phyloP scores from a whole-genome alignment of 257 asterid species.

The Hygrophila difformis region DNA sequence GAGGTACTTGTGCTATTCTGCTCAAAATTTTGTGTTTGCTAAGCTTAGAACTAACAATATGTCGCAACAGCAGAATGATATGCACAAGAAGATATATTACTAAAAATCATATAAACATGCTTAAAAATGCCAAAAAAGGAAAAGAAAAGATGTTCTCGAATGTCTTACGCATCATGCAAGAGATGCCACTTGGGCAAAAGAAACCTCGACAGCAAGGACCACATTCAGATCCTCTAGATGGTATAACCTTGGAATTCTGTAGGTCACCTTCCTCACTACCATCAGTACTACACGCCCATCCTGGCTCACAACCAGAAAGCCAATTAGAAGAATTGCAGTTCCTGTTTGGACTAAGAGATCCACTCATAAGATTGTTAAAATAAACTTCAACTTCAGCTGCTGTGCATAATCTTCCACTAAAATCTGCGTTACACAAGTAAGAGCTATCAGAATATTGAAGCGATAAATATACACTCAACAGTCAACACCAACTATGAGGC shows the following conservation, averaged over 20 bases:
- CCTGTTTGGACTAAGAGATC: neutral
- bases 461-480: too few species aligned
- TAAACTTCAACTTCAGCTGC: slow-evolving; percentile 7
- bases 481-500: too few species aligned
- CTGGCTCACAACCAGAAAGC: slow-evolving; percentile 6
- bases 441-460: too few species aligned
- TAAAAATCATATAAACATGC: too few species aligned
- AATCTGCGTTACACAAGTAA: neutral
- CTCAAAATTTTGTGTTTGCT: too few species aligned
- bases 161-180: slow-evolving; percentile 11
- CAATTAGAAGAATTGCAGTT: neutral
- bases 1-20: too few species aligned
- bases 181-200: slow-evolving; percentile 7
- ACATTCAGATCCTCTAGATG: neutral
- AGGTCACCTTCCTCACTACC: neutral
- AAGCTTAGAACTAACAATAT: too few species aligned
- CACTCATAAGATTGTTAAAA: neutral
- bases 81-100: too few species aligned
- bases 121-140: too few species aligned
- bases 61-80: too few species aligned
- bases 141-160: too few species aligned
- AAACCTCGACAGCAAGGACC: slow-evolving; percentile 8
- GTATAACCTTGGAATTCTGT: neutral
- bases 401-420: slow-evolving; percentile 1
- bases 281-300: slow-evolving; percentile 9